phyloP scores from a whole-genome alignment of 331 rosid genomes.

The Rhamnella rubrinervis region DNA sequence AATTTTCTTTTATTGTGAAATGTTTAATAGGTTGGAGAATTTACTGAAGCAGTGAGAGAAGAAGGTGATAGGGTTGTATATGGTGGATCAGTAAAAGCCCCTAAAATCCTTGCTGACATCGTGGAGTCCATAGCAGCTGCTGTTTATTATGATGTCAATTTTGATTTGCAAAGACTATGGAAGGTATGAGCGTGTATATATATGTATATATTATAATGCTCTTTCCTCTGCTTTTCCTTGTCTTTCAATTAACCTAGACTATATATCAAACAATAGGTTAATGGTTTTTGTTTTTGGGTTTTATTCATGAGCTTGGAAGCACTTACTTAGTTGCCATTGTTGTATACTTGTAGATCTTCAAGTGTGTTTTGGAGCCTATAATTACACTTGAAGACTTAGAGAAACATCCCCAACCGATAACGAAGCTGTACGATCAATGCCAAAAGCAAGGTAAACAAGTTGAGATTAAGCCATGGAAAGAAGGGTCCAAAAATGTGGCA shows the following conservation, averaged over 20 bases:
- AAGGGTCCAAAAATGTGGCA: too few relatives aligned
- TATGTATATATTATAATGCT: background rate
- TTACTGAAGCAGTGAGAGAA: conserved; percentile 35
- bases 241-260: background rate
- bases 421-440: too few relatives aligned
- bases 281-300: too few relatives aligned
- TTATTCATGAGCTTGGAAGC: too few relatives aligned
- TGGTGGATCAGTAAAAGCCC: conserved; percentile 66
- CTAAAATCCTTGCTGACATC: conserved; percentile 81
- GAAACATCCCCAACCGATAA: too few relatives aligned
- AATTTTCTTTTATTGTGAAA: background rate
- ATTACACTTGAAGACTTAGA: too few relatives aligned
- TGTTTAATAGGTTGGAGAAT: conserved; percentile 44
- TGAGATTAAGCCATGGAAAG: too few relatives aligned
- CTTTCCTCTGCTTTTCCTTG: background rate
- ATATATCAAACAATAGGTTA: too few relatives aligned
- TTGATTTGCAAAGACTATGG: conserved; percentile 56
- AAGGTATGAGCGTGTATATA: conserved; percentile 40
- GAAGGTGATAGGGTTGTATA: conserved; percentile 41
- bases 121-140: conserved; percentile 78
- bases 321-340: too few relatives aligned
- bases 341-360: too few relatives aligned
- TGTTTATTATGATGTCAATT: conserved; percentile 47
- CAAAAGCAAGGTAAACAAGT: too few relatives aligned
- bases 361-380: too few relatives aligned